Percentiles rank a stretch among this genome's conserved stretches.
Conservation (phyloP, 352 stramenopile genomes). For the Saprolegnia parasitica region DNA sequence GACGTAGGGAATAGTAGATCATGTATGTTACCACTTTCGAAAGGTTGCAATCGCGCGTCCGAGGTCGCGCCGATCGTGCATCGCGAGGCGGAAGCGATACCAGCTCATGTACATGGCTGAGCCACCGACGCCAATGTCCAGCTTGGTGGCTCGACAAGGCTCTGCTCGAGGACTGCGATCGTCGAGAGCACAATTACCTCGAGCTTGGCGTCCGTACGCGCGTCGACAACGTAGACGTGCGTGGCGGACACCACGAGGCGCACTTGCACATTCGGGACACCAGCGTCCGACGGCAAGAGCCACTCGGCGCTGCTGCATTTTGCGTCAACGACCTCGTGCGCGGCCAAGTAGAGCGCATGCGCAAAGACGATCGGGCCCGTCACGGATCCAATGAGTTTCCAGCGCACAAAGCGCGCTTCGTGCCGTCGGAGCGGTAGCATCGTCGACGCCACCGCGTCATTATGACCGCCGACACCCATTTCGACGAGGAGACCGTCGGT, state of each 20-base stretch:
- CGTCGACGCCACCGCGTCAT: slow-evolving; percentile 32
- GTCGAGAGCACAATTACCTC: slow-evolving; percentile 39
- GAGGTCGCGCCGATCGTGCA: slow-evolving; percentile 49
- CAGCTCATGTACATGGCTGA: slow-evolving; percentile 38
- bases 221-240: slow-evolving; percentile 55
- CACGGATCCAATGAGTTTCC: slow-evolving; percentile 65
- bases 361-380: slow-evolving; percentile 52
- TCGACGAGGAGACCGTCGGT: slow-evolving; percentile 70
- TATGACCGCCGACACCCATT: slow-evolving; percentile 31
- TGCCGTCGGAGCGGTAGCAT: slow-evolving; percentile 55
- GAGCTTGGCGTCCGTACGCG: slow-evolving; percentile 38
- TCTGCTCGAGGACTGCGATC: slow-evolving; percentile 68
- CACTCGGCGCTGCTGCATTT: slow-evolving; percentile 35
- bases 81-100: slow-evolving; percentile 53
- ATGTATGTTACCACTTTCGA: slow-evolving; percentile 11
- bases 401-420: slow-evolving; percentile 50
- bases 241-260: slow-evolving; percentile 47
- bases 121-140: slow-evolving; percentile 52
- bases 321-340: slow-evolving; percentile 8
- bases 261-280: slow-evolving; percentile 36
- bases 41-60: not conserved
- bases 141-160: slow-evolving; percentile 50
- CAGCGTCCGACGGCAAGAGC: slow-evolving; percentile 37
- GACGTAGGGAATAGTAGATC: not conserved
- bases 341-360: slow-evolving; percentile 52